Base-by-base conservation (phyloP, 2,329 filamentous ascomycete species). In the Zymoseptoria brevis region DNA sequence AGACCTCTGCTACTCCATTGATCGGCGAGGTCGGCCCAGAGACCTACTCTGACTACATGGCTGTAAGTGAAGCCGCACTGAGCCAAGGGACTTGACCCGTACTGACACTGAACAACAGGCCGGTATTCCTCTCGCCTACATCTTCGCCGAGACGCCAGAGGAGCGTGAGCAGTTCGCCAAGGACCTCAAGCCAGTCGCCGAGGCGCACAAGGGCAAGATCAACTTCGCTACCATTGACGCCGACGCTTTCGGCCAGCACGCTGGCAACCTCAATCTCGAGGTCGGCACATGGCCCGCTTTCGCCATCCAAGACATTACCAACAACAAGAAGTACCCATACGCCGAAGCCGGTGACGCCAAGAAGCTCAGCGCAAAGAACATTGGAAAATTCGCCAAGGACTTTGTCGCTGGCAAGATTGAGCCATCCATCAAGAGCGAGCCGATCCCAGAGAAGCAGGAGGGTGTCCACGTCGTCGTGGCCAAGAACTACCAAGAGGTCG, bases 221-320 rank as follows among this genome's bases (percentile, higher is more conserved):
- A 97, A 96, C 87, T 95, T 99, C 75, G 94, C 92, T 66, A 96
- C 91, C 72, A 97, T 99, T 71, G 94, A 99, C 73, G 92, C 94
- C 68, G 90, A 89, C 81, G 77, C 88, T 62, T 99, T 95, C 73
- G 94, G 94, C 74, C 91, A 93, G 68, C 94, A 99, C 79, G 92
- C 90, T 68, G 86, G 84, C 71, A 99, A 99, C 86, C 85, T 99
- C 68, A 99, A 99, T 85, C 89, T 99, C 64, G 90, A 96, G 79
- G 84, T 89, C 63, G 89, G 93, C 81, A 88, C 90, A 77, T 99
- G 95, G 87, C 94, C 94, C 62, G 87, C 93, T 62, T 99, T 99
- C 77, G 94, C 92, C 72, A 97, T 99, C 75, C 94, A 99, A 80
- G 90, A 96, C 75, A 90, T 87, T 57, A 82, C 83, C 75, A 96